Evolutionary conservation across 768 basidiomycete genomes (phyloP), one percentile per base, ranked within the genome.

Genomic region (Lactarius vividus): DNA sequence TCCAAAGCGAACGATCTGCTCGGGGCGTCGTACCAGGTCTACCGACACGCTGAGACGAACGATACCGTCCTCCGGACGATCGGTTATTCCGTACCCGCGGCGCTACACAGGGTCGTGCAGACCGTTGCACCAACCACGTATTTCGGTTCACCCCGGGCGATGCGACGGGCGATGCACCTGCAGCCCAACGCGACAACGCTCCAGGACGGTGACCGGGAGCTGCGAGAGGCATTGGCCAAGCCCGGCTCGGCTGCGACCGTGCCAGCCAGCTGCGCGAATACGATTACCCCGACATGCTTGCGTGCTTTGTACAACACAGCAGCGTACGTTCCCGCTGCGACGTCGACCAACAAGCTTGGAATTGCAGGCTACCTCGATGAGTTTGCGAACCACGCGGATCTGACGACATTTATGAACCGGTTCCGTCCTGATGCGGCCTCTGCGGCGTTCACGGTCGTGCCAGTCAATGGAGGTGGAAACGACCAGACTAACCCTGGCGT

Each of bases 1-100:
- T 77, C 75, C 18, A 79, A 83, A 61, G 87, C 85, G 6, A 86
- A 88, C 72, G 77, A 79, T n/a, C 84, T 89, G 82, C 81, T 88
- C 18, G 79, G 78, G 52, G 72, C 73, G 61, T 81, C 83, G 62
- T 89, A 89, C 74, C 79, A 81, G 58, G 74, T 87, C 57, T 88
- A 83, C 74, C 77, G 79, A 35, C 85, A 88, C 70, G 70, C 74
- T 1, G 74, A 73, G 53, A 82, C 83, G 29, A 79, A 79, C 4
- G 80, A 84, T 46, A 78, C 77, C 39, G 76, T 86, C 62, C 75
- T 89, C 59, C 84, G 87, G 65, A 82, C 87, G 28, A 73, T 84
- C 46, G 77, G 80, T 64, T 87, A 89, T 75, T 85, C 85, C 29
- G 80, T 88, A 9, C 88, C 84, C 20, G 72, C 76, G 53, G 76